phyloP scores from a whole-genome alignment of 2,329 filamentous ascomycete genomes.

The Didymella pinodella region DNA sequence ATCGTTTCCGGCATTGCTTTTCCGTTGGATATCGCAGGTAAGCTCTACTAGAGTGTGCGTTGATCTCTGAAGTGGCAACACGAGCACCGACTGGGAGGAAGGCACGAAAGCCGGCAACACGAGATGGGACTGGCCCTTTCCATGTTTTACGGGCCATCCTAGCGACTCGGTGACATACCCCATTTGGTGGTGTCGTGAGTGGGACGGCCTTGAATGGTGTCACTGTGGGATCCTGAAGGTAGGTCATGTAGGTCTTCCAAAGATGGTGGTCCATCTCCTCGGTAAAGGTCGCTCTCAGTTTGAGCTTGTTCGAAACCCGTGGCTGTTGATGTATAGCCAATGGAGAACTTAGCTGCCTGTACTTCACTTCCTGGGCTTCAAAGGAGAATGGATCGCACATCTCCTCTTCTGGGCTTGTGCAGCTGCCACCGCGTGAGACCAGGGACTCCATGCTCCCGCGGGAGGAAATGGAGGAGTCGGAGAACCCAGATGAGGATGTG shows the following conservation, averaged over 20 bases:
- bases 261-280: constrained; percentile 71
- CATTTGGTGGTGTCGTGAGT: constrained; percentile 68
- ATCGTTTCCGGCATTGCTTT: constrained; percentile 64
- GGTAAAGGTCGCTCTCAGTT: constrained; percentile 61
- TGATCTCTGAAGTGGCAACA: constrained; percentile 55
- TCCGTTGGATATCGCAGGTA: constrained; percentile 65
- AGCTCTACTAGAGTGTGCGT: constrained; percentile 47
- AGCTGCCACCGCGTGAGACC: constrained; percentile 66
- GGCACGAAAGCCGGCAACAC: constrained; percentile 30
- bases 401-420: constrained; percentile 68
- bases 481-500: constrained; percentile 65
- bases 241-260: constrained; percentile 71
- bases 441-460: constrained; percentile 64
- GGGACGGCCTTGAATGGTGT: constrained; percentile 73
- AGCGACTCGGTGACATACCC: constrained; percentile 69
- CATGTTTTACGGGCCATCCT: constrained; percentile 68
- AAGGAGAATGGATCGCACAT: constrained; percentile 63
- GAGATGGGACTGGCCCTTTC: constrained; percentile 57
- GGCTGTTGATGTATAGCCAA: constrained; percentile 38
- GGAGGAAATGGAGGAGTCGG: constrained; percentile 69
- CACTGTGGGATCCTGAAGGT: constrained; percentile 70
- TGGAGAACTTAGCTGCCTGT: constrained; percentile 43
- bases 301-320: constrained; percentile 52
- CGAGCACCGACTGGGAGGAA: constrained; percentile 33
- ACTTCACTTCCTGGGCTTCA: constrained; percentile 46